Conservation (phyloP, 305 asterid genomes). For the Euphrasia arctica region DNA sequence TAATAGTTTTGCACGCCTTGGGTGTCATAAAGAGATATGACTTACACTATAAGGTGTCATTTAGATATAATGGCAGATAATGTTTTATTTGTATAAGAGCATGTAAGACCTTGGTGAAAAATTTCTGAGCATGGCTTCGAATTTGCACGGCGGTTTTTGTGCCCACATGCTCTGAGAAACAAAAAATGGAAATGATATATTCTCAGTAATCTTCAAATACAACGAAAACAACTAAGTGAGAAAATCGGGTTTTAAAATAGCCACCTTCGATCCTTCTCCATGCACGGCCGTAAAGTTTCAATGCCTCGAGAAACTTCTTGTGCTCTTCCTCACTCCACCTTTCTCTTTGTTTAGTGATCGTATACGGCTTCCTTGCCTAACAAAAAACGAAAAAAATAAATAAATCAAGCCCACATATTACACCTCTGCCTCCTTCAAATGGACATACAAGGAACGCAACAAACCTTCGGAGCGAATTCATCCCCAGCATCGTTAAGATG, state of each 20-base stretch:
- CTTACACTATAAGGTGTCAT: conserved; percentile 52
- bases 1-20: conserved; percentile 34
- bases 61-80: conserved; percentile 41
- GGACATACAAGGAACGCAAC: conserved; percentile 1
- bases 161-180: conserved; percentile 72
- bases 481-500: conserved; percentile 28
- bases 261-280: conserved; percentile 72
- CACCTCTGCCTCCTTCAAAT: conserved; percentile 7
- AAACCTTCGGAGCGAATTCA: conserved; percentile 50
- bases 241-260: neutral
- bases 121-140: conserved; percentile 96
- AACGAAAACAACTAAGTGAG: neutral
- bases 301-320: conserved; percentile 52
- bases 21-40: conserved; percentile 45
- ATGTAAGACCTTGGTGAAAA: conserved; percentile 81
- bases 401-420: conserved; percentile 12
- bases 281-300: conserved; percentile 58
- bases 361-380: conserved; percentile 61
- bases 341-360: conserved; percentile 65
- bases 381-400: neutral
- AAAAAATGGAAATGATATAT: neutral
- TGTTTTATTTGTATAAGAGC: conserved; percentile 35
- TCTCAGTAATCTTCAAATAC: conserved; percentile 15
- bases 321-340: conserved; percentile 72
- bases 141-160: conserved; percentile 95